A percentile compares a stretch with the other conserved stretches of the same genome.
These are phyloP conservation scores for Pleurotus salmoneostramineus DNA, from an alignment of 768 basidiomycete species.

Conservation along the genomic window DNA sequence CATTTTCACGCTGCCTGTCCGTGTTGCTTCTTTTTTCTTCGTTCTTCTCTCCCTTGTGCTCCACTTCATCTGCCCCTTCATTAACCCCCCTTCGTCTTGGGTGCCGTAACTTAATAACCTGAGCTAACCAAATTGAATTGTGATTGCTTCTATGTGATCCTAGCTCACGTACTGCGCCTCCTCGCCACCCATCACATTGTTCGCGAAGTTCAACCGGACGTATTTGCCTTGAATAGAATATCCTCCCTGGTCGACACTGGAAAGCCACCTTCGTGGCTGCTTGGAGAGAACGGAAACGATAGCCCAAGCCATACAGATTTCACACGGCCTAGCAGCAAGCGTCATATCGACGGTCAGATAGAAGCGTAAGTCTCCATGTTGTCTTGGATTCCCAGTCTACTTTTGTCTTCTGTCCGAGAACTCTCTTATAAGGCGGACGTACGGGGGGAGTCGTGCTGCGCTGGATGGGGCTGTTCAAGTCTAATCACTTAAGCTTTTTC, in stretches of 20 bases:
- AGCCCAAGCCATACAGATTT: not conserved
- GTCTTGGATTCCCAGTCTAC: no score
- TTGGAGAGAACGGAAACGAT: not conserved
- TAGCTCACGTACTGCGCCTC: conserved; percentile 71
- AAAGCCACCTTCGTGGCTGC: conserved; percentile 29
- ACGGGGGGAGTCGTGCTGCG: no score
- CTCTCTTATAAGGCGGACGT: no score
- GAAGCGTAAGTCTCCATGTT: no score
- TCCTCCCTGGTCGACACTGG: conserved; percentile 69
- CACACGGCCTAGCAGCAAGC: not conserved
- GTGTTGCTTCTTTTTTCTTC: conserved; percentile 3
- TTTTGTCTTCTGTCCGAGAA: no score
- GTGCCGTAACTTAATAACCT: not conserved
- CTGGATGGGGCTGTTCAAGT: not conserved
- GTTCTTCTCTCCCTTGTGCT: not conserved
- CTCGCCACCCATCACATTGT: conserved; percentile 79
- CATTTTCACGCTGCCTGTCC: not conserved
- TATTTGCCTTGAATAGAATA: conserved; percentile 70
- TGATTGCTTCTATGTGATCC: not conserved
- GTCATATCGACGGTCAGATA: not conserved
- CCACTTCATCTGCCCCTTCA: not conserved
- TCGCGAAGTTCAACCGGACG: conserved; percentile 63
- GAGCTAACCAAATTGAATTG: conserved; percentile 1
- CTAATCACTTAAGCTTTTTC: not conserved
- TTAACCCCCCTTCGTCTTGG: not conserved